Evolutionary conservation across 78 protist species (phyloP), one percentile per base, ranked within the genome.

Genomic region (Monocercomonoides exilis): DNA sequence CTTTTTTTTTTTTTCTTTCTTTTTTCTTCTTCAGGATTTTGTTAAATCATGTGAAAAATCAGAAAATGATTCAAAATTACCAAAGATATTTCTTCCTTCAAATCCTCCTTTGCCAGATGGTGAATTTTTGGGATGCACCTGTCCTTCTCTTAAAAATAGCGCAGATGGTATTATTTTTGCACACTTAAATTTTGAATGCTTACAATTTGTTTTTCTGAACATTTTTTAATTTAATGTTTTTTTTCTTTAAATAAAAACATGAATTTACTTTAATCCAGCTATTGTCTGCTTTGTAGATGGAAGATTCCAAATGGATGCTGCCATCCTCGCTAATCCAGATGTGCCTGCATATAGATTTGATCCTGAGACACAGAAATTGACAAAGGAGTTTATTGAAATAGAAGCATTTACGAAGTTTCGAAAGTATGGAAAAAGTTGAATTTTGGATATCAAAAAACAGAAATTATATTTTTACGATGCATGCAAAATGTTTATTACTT

Each of bases 81-180:
- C 70, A 11, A 11, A 21, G 11, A 11, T 79, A 32, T 79, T 6
- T 41, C 5, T 79, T 29, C 82, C 82, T 5, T 32, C 82, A 6
- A 79, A 79, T 21, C 43, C 4, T 6, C 82, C 82, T 4, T 41
- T 79, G 42, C 82, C 82, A 4, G 82, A 79, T 21, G 82, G 82
- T 32, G 82, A 79, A 21, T 33, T 79, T 21, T 21, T 79, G 82
- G 82, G 82, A 5, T 79, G 82, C 11, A 79, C 82, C 70, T 54
- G 70, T 54, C 70, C 70, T 54, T 54, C 38, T 54, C 70, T 54
- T 21, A 29, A 11, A 29, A 21, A 21, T 29, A 21, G 21, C 38
- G 21, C 70, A 29, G 70, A 54, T 54, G 38, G 38, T 54, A 21
- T 54, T 21, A 54, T n/a, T n/a, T n/a, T n/a, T n/a, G n/a, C n/a